Conservation (phyloP, 192 early-diverging fungal genomes). For the Backusella australiensis region DNA sequence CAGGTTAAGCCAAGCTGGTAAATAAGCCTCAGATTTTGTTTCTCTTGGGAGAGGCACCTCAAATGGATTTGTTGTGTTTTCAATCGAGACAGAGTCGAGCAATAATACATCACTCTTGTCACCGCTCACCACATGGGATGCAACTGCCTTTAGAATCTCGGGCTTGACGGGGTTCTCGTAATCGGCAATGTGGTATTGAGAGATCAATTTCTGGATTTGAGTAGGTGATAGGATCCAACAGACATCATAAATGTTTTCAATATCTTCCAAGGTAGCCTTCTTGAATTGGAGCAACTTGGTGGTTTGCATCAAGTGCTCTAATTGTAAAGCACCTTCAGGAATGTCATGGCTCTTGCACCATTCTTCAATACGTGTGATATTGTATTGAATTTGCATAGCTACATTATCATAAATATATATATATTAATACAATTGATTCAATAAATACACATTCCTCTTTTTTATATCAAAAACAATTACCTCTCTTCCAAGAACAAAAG, state of each 20-base stretch:
- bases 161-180: constrained; percentile 91
- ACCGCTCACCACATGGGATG: constrained; percentile 75
- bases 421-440: not conserved
- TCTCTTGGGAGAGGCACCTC: constrained; percentile 43
- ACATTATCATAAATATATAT: not conserved
- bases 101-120: constrained; percentile 90
- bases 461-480: constrained; percentile 30
- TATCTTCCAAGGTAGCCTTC: constrained; percentile 76
- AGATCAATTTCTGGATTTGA: constrained; percentile 97
- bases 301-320: constrained; percentile 94
- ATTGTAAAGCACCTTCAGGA: constrained; percentile 83
- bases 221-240: constrained; percentile 94
- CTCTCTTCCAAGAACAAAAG: constrained; percentile 99
- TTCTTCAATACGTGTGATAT: constrained; percentile 94
- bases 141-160: constrained; percentile 88
- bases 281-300: constrained; percentile 96
- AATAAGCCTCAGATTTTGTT: constrained; percentile 10
- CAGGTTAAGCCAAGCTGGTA: constrained; percentile 19
- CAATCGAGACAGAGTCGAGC: constrained; percentile 74
- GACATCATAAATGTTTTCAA: constrained; percentile 98
- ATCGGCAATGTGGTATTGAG: constrained; percentile 93
- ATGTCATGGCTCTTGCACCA: constrained; percentile 98
- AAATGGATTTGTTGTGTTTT: constrained; percentile 55
- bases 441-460: no score
- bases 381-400: constrained; percentile 99